Evolutionary conservation across 2,329 filamentous ascomycete genomes (phyloP), one percentile per base, ranked within the genome.

Genomic region (Colletotrichum gloeosporioides): DNA sequence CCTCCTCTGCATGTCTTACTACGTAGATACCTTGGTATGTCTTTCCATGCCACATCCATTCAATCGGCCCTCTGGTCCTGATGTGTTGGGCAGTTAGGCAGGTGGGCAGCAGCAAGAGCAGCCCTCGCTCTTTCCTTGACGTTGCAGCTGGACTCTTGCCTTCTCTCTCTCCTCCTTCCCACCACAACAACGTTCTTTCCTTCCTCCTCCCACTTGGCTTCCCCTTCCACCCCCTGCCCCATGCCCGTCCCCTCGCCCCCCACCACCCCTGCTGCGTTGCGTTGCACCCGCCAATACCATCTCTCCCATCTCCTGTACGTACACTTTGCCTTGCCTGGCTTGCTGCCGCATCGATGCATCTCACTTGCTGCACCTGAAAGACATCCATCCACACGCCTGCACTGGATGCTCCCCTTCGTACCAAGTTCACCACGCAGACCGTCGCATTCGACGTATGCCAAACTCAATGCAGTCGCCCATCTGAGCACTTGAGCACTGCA

Each of bases 351-450:
- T 39, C 31, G 25, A 25, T 53, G 29, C 59, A 36, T 55, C 73
- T 53, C 44, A 53, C n/a, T 53, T 53, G 44, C 44, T 73, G 62
- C 62, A 68, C 36, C 31, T 53, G 32, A 69, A 44, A 68, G 55
- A 76, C 73, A 76, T 61, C 61, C 70, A n/a, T 68, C 62, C 69
- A 67, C 73, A 61, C 29, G 49, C n/a, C 15, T n/a, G 18, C 44
- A 31, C 18, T 22, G 25, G 8, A 25, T 65, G 29, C 65, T 22
- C 62, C 62, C 25, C 62, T 64, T 12, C 36, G 44, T 49, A 59
- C 71, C 44, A 36, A 69, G 31, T 63, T 31, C 32, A 32, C 61
- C 67, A 44, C 49, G 69, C 61, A 59, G 39, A 66, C 65, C 36
- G 71, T 69, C 25, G 65, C 65, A 69, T 66, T 69, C 55, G 15